Evolutionary conservation across 208 protist genomes (phyloP), one percentile per base, ranked within the genome.

Genomic region (Crithidia fasciculata): DNA sequence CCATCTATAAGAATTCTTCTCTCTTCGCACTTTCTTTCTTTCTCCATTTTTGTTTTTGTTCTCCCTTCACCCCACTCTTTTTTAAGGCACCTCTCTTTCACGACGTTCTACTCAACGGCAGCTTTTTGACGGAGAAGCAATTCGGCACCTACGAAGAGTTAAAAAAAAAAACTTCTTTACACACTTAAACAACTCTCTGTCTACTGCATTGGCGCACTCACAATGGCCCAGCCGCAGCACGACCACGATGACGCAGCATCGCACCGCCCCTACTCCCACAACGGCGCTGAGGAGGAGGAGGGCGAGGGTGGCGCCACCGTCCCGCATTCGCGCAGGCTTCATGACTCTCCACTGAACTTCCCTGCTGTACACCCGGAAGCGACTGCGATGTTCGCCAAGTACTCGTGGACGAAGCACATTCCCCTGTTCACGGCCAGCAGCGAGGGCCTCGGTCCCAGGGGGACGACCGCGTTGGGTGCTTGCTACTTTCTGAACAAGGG

Each of bases 401-500:
- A 45, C 36, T 78, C 78, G 12, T 80, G 62, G 55, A 44, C 80
- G 5, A 45, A 74, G 4, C 59, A 66, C 15, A 70, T 90, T n/a
- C 83, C 88, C 6, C 53, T 89, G 13, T 89, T 91, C 39, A 78
- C 81, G 12, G 50, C 66, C 44, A 72, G 79, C 58, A 75, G 71
- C 62, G 53, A 72, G 28, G 83, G 66, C 49, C 88, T 73, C 63
- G 88, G 83, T n/a, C 81, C 78, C 8, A 73, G 67, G 8, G 78
- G 62, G 50, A 78, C 80, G 4, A 39, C 80, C 5, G 50, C 83
- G 2, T 72, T 94, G 5, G 84, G 82, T 36, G 37, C 85, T 19
- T 66, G 60, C 40, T 84, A 87, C 72, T 78, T 93, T 18, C 64
- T 87, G 10, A 78, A 53, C 68, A 88, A 85, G 53, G 84, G 84